phyloP scores from a whole-genome alignment of 106 monocot species.

The Dendrobium officinale region DNA sequence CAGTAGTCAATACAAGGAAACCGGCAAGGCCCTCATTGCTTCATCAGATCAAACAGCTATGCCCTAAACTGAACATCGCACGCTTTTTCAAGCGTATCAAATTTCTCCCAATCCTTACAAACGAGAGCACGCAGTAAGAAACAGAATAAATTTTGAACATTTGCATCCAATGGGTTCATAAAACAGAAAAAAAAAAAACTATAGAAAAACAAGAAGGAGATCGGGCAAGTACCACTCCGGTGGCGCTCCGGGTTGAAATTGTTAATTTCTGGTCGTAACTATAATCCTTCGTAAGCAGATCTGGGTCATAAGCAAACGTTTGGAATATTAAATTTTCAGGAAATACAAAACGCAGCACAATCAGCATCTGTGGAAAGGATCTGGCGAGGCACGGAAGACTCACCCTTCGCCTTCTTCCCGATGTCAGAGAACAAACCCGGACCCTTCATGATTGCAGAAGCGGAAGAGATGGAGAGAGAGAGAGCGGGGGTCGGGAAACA shows the following conservation, averaged over 20 bases:
- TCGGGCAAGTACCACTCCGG: slow-evolving; percentile 20
- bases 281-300: slow-evolving; percentile 23
- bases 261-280: slow-evolving; percentile 25
- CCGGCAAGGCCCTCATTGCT: neutral
- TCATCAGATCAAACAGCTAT: neutral
- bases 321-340: neutral
- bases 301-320: neutral
- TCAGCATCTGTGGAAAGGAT: neutral
- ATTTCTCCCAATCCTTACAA: neutral
- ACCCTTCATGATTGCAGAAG: slow-evolving; percentile 15
- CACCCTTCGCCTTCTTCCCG: slow-evolving; percentile 27
- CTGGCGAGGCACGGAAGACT: neutral
- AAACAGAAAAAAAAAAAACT: neutral
- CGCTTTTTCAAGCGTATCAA: neutral
- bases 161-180: neutral
- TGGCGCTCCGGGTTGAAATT: slow-evolving; percentile 14
- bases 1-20: neutral
- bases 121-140: neutral
- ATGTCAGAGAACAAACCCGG: slow-evolving; percentile 26
- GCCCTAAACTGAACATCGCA: neutral
- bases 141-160: neutral
- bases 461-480: neutral
- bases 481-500: neutral
- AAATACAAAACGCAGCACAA: neutral
- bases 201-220: neutral